phyloP scores from a whole-genome alignment of 2,329 filamentous ascomycete species.

The Sporothrix mexicana region DNA sequence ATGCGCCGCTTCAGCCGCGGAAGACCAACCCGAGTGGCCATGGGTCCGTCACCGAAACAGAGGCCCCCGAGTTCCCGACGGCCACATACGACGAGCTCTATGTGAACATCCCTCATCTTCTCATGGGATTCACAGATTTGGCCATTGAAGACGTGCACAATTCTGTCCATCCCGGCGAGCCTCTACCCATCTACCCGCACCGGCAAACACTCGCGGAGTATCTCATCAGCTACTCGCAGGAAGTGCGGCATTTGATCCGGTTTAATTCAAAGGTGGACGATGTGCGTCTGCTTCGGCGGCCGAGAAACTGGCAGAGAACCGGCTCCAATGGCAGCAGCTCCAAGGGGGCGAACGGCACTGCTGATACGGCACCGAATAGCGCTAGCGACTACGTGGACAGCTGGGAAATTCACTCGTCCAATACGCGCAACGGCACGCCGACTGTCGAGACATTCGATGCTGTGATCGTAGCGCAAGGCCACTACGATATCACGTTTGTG shows the following conservation, averaged over 20 bases:
- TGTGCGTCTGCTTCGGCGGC: slow-evolving; percentile 52
- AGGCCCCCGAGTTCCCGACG: slow-evolving; percentile 71
- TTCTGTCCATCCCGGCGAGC: slow-evolving; percentile 47
- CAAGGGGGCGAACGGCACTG: neutral
- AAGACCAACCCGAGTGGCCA: slow-evolving; percentile 35
- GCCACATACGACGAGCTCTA: slow-evolving; percentile 83
- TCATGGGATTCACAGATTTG: slow-evolving; percentile 82
- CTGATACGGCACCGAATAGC: neutral
- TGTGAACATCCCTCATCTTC: slow-evolving; percentile 80
- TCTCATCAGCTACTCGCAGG: slow-evolving; percentile 71
- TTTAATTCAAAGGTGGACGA: slow-evolving; percentile 75
- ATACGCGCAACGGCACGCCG: slow-evolving; percentile 39
- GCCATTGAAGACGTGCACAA: slow-evolving; percentile 58
- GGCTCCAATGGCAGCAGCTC: neutral
- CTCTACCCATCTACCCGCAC: slow-evolving; percentile 71
- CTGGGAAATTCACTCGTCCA: slow-evolving; percentile 67
- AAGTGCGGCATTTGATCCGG: slow-evolving; percentile 68
- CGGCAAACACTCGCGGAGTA: slow-evolving; percentile 75
- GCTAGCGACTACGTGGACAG: slow-evolving; percentile 44
- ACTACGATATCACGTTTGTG: slow-evolving; percentile 72
- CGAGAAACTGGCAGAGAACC: slow-evolving; percentile 1
- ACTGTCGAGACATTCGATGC: slow-evolving; percentile 67
- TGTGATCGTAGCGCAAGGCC: slow-evolving; percentile 75
- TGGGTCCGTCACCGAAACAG: neutral
- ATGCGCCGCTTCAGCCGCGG: slow-evolving; percentile 63